Base-by-base conservation (phyloP, 2,329 filamentous ascomycete species). In the Colletotrichum brevisporum region DNA sequence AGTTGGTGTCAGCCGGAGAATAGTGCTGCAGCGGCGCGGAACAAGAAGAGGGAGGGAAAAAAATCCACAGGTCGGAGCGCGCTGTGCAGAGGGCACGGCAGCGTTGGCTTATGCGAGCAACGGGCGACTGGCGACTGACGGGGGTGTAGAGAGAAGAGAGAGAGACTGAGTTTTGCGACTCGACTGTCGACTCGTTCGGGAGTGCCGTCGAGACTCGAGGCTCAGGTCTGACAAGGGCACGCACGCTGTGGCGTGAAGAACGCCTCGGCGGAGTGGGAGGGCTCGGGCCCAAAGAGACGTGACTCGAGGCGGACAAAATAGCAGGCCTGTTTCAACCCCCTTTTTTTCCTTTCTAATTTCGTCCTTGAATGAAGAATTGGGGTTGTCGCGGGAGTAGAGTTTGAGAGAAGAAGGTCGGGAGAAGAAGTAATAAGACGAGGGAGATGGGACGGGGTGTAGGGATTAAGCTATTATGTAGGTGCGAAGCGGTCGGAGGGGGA, bases 231-330 rank as follows among this genome's bases (percentile, higher is more conserved):
- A 59, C 66, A 62, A 57, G 66, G 67, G 58, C 56, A 62, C 60
- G 58, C 56, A 62, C 60, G 70, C 72, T 69, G 69, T 60, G 59
- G 71, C 72, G 72, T 63, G 36, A 64, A 70, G 62, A 65, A 73
- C 73, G 72, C 73, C 73, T 72, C 61, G 64, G 68, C 67, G 73
- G 21, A 41, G 62, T 60, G 55, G 48, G 60, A 61, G 69, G 69
- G 69, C 69, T 69, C 61, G 53, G 66, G 69, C 69, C 69, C 69
- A 66, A 59, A 48, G 53, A 66, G 56, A 62, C 69, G 60, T 68
- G 67, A 54, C 65, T 67, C 64, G 66, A 65, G 56, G 64, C 72
- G 52, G 65, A 73, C 73, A 74, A 74, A 74, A 74, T 69, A 69
- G 68, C 50, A 70, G 66, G 50, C 55, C 45, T 71, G 63, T 64